Percentiles rank a stretch among this genome's conserved stretches.
phyloP scores from a whole-genome alignment of 2,329 filamentous ascomycete species.

The Ophiostoma novo-ulmi region DNA sequence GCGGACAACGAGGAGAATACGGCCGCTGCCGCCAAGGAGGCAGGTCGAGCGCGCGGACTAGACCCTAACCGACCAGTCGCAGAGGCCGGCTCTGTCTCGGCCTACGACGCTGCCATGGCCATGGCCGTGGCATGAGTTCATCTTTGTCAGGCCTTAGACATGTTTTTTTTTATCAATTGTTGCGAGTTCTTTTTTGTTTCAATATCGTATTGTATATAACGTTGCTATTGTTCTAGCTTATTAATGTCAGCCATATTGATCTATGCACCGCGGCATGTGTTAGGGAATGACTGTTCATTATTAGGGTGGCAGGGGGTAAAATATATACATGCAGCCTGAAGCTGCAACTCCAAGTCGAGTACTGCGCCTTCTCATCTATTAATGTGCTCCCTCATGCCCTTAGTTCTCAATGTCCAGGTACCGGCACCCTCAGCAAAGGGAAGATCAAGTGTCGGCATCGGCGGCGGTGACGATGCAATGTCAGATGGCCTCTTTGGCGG shows the following conservation, averaged over 20 bases:
- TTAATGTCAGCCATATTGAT: neutral
- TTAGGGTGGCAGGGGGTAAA: neutral
- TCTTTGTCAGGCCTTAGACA: neutral
- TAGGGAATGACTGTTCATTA: neutral
- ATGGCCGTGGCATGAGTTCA: neutral
- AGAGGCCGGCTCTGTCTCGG: neutral
- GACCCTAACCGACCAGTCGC: neutral
- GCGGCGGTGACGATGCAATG: neutral
- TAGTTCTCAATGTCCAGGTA: conserved; percentile 51
- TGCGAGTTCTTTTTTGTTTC: neutral
- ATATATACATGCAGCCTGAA: neutral
- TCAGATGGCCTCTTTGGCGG: conserved; percentile 8
- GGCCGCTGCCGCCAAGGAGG: neutral
- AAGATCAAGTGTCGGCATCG: conserved; percentile 29
- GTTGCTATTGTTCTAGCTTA: neutral
- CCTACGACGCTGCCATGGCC: conserved; percentile 11
- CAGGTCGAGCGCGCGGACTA: neutral
- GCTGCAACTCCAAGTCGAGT: too few relatives aligned
- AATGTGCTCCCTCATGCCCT: conserved; percentile 49
- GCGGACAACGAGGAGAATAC: conserved; percentile 20
- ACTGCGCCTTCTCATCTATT: neutral
- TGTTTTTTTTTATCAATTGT: neutral
- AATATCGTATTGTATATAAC: neutral
- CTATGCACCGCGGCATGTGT: neutral
- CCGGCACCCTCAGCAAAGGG: conserved; percentile 45